Conservation (phyloP, 2,329 filamentous ascomycete species). For the Lithohypha guttulata region DNA sequence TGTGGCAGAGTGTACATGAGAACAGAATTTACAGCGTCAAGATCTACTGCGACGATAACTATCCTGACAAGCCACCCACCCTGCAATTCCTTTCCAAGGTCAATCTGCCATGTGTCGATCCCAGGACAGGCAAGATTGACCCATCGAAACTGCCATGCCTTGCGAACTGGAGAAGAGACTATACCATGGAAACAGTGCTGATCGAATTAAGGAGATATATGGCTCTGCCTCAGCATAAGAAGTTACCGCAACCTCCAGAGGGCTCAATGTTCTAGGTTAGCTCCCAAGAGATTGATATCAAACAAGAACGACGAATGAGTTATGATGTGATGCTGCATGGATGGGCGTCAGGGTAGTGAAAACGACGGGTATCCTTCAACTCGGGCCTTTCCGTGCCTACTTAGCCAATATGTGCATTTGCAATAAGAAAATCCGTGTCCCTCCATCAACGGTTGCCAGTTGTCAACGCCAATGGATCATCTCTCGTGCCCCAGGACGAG, state of each 20-base stretch:
- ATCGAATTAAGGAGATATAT: slow-evolving; percentile 86
- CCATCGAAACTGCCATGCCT: slow-evolving; percentile 73
- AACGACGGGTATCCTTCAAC: too few species aligned
- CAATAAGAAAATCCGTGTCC: too few species aligned
- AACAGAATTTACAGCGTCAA: slow-evolving; percentile 98
- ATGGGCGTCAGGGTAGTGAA: too few species aligned
- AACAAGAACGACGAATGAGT: slow-evolving; percentile 1
- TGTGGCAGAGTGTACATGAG: slow-evolving; percentile 73
- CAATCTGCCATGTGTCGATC: slow-evolving; percentile 90
- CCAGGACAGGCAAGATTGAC: slow-evolving; percentile 70
- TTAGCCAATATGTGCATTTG: too few species aligned
- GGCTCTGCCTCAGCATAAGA: slow-evolving; percentile 85
- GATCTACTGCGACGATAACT: slow-evolving; percentile 84
- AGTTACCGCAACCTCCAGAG: slow-evolving; percentile 86
- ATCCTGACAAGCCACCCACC: slow-evolving; percentile 78
- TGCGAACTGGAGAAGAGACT: slow-evolving; percentile 80
- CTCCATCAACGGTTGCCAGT: too few species aligned
- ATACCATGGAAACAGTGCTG: slow-evolving; percentile 88
- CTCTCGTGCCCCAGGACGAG: too few species aligned
- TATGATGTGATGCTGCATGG: not conserved
- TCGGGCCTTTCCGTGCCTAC: too few species aligned
- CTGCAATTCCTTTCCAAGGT: slow-evolving; percentile 90
- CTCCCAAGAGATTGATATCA: not conserved
- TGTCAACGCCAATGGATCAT: too few species aligned
- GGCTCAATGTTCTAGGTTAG: slow-evolving; percentile 33